These are phyloP conservation scores for Plantago rigida DNA, from an alignment of 305 asterid genomes.

Conservation along the genomic window DNA sequence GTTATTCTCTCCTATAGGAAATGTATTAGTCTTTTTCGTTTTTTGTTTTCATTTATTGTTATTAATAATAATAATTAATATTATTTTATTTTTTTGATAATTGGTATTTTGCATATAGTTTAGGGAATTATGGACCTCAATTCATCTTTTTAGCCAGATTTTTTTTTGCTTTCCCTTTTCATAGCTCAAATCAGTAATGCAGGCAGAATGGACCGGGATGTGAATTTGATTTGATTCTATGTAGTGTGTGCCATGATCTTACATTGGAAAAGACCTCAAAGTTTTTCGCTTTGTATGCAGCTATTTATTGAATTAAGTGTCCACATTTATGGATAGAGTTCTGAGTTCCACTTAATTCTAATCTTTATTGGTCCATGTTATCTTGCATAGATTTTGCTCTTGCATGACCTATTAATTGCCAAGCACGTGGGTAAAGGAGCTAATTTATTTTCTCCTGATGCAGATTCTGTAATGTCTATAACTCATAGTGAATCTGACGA, in stretches of 20 bases:
- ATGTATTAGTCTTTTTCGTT: too few relatives aligned
- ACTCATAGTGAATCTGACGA: slow-evolving; percentile 4
- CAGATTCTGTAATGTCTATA: slow-evolving; percentile 10
- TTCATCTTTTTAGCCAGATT: neutral
- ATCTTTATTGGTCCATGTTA: neutral
- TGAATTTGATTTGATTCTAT: too few relatives aligned
- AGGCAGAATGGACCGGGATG: neutral
- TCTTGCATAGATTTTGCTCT: slow-evolving; percentile 5
- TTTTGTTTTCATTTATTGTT: too few relatives aligned
- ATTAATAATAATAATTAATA: too few relatives aligned
- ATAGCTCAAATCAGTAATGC: neutral
- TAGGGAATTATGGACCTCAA: neutral
- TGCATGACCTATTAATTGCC: neutral
- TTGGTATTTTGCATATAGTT: neutral
- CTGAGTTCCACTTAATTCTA: neutral
- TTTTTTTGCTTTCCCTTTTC: neutral
- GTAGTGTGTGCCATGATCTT: neutral
- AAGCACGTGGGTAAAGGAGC: neutral
- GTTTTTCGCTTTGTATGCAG: neutral
- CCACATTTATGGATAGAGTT: neutral
- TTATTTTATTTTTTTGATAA: too few relatives aligned
- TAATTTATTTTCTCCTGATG: neutral
- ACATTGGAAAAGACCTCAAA: neutral
- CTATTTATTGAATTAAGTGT: neutral
- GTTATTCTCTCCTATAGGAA: neutral